Base-by-base conservation (phyloP, 1,139 yeast genomes). In the Protomyces gravidus region DNA sequence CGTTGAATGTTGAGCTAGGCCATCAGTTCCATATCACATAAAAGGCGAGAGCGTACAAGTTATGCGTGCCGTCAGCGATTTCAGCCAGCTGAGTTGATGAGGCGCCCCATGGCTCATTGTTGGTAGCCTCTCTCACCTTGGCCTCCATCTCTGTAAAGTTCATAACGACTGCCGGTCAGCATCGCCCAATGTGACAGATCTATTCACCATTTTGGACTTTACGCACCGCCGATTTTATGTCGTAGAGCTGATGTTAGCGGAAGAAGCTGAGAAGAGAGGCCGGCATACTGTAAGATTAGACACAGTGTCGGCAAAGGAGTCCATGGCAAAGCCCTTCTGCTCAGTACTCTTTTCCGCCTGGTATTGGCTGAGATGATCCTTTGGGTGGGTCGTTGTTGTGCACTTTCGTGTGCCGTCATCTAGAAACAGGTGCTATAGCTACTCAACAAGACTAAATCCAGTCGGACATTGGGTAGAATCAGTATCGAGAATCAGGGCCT, bases 31-130 rank as follows among this genome's bases (percentile, higher is more conserved):
- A 40, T 32, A 17, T 17, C 46, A 26, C 21, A 32, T 65, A 60
- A 59, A 61, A 59, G 60, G 23, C 26, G 45, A 49, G n/a, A 48
- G 63, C 73, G 28, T 67, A 71, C 73, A 86, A 86, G 73, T 87
- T 88, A 73, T 88, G 88, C 4, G 98, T 92, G 1, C 96, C 97
- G 33, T 89, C 86, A 4, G 98, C 94, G 67, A 94, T 92, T 70
- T 89, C 94, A 64, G 75, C 86, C 97, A 94, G 92, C 70, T 87
- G 75, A 1, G 96, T 81, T 3, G 94, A 81, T 1, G 95, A 84
- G 2, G 97, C 95, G n/a, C 98, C 98, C 99, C 99, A 92, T 1
- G 98, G 98, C 73, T 92, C 99, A 71, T 92, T 92, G 72, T 92
- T 92, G 61, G 98, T 92, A 50, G 60, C 62, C 46, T 57, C 62